A percentile compares a stretch with the other conserved stretches of the same genome.
Evolutionary conservation across 108 stramenopile species (phyloP).

Genomic region (Skeletonema grethae): DNA sequence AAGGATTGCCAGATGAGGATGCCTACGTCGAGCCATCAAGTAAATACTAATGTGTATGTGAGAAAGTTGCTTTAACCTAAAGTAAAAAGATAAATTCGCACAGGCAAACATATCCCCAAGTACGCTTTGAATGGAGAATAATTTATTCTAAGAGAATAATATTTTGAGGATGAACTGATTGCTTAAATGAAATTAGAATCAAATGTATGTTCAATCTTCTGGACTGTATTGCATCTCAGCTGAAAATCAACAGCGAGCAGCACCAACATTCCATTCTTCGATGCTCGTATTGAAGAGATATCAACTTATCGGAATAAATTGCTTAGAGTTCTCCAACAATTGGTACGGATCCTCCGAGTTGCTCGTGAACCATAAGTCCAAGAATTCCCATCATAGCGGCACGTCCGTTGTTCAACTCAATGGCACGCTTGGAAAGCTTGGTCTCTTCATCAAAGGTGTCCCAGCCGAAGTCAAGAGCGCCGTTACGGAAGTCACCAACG

Average conservation of each 20-base stretch:
- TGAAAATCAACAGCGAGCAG: not conserved
- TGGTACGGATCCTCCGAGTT: slow-evolving; percentile 38
- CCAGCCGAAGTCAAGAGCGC: slow-evolving; percentile 80
- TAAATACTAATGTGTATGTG: slow-evolving; percentile 36
- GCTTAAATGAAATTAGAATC: slow-evolving; percentile 2
- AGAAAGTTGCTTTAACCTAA: no score
- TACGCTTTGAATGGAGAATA: no score
- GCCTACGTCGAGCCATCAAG: slow-evolving; percentile 63
- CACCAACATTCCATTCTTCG: no score
- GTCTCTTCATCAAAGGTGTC: slow-evolving; percentile 72
- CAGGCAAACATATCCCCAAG: not conserved
- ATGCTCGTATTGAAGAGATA: no score
- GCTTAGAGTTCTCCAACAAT: slow-evolving; percentile 5
- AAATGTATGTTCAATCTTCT: not conserved
- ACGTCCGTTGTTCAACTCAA: slow-evolving; percentile 90
- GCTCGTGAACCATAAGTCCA: slow-evolving; percentile 69
- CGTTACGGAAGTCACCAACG: slow-evolving; percentile 86
- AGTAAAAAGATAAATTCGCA: no score
- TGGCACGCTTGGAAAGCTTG: slow-evolving; percentile 82
- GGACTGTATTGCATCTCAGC: not conserved
- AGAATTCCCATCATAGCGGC: slow-evolving; percentile 77
- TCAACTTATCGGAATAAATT: not conserved
- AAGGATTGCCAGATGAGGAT: slow-evolving; percentile 57
- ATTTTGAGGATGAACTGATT: not conserved
- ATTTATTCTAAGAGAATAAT: not conserved